Base-by-base conservation (phyloP, 2,329 filamentous ascomycete species). In the Sarocladium oryzae region DNA sequence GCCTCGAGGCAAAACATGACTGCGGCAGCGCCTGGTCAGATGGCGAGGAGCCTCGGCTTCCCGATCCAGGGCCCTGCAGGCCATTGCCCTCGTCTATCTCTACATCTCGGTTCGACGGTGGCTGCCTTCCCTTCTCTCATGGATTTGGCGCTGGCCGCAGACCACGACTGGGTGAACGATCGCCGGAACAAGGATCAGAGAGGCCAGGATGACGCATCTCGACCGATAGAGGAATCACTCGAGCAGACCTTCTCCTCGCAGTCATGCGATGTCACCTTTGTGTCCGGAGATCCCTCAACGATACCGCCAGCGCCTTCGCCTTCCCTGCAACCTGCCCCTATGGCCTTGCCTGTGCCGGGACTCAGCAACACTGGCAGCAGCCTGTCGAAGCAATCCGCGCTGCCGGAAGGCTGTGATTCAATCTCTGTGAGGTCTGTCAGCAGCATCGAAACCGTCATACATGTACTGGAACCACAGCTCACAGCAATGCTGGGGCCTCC, bases 21-120 rank as follows among this genome's bases (percentile, higher is more conserved):
- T n/a, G 10, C 8, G 21, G 58, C 15, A 56, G 43, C 11, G 24
- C 49, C 53, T 33, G 55, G 45, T n/a, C n/a, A n/a, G n/a, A n/a
- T n/a, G n/a, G n/a, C n/a, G n/a, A n/a, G n/a, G n/a, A n/a, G n/a
- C n/a, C n/a, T n/a, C n/a, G n/a, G n/a, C n/a, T n/a, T n/a, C n/a
- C 11, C 13, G n/a, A 37, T 8, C 7, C 8, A 24, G 32, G 30
- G 3, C 9, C 4, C 4, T 13, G 4, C 8, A 18, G 28, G 43
- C 11, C 26, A 45, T 18, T 52, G 51, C 24, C 51, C 51, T 16
- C 51, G 51, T 7, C 30, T 53, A 11, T 53, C 51, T 7, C 23
- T 53, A 18, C 36, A 53, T 33, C 46, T 53, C 7, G 46, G 46
- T 8, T 23, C 45, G 2, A 45, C 28, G 18, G 32, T 38, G 13